Conservation (phyloP, 202 grass and related monocot genomes). For the Carex sylvatica region DNA sequence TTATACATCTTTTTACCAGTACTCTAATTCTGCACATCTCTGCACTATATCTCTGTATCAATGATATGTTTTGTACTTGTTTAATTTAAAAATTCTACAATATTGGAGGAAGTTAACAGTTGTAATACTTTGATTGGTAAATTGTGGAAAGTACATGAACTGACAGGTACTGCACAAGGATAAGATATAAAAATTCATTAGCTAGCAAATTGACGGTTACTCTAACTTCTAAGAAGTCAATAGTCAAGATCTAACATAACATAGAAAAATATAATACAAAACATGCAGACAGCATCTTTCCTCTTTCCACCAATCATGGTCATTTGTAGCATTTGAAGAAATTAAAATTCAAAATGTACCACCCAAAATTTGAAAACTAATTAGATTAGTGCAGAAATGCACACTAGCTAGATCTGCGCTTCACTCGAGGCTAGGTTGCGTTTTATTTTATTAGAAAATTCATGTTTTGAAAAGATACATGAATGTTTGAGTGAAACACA, state of each 20-base stretch:
- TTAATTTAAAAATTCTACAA: not conserved
- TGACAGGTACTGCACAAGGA: not conserved
- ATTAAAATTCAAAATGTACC: too few species aligned
- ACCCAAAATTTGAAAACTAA: too few species aligned
- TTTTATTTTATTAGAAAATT: too few species aligned
- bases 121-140: not conserved
- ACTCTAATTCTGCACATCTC: too few species aligned
- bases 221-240: not conserved
- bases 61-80: not conserved
- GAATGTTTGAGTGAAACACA: too few species aligned
- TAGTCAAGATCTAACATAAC: not conserved
- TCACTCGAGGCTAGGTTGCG: too few species aligned
- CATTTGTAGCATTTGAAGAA: not conserved
- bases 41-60: too few species aligned
- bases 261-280: slow-evolving; percentile 7
- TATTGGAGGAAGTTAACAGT: not conserved
- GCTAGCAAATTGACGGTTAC: too few species aligned
- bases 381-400: too few species aligned
- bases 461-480: too few species aligned
- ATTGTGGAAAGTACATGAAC: not conserved
- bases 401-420: too few species aligned
- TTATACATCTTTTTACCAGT: too few species aligned
- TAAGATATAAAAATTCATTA: not conserved
- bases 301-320: not conserved
- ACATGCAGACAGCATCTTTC: not conserved